These are phyloP conservation scores for Aquilaria agallochum DNA, from an alignment of 441 rosid species.

Conservation along the genomic window DNA sequence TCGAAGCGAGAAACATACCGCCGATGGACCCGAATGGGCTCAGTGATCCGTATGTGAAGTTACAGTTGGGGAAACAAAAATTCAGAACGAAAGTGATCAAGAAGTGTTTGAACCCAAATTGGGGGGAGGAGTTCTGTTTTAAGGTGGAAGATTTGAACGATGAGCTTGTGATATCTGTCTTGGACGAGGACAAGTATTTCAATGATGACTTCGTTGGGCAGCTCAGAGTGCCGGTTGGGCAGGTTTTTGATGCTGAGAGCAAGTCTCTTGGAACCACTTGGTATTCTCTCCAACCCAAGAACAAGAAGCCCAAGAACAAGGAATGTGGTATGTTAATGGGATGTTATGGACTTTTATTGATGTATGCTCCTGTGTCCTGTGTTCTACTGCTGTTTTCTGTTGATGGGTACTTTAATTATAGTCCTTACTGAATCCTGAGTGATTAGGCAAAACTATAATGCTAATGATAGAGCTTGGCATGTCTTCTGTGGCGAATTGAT, in stretches of 20 bases:
- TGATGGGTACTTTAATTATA: too few relatives aligned
- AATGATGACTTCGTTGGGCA: constrained; percentile 82
- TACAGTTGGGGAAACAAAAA: constrained; percentile 77
- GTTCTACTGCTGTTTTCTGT: too few relatives aligned
- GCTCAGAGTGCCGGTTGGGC: constrained; percentile 56
- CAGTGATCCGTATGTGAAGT: constrained; percentile 86
- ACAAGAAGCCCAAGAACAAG: constrained; percentile 69
- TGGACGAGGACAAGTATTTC: constrained; percentile 92
- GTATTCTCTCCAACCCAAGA: constrained; percentile 75
- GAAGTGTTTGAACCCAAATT: constrained; percentile 79
- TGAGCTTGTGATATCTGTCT: constrained; percentile 65
- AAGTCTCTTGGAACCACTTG: constrained; percentile 77
- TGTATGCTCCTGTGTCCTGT: too few relatives aligned
- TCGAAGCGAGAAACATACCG: constrained; percentile 85
- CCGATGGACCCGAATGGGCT: constrained; percentile 76
- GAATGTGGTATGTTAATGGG: constrained; percentile 59
- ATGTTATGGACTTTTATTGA: too few relatives aligned
- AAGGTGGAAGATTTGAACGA: constrained; percentile 92
- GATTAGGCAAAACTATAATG: too few relatives aligned
- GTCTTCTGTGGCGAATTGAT: too few relatives aligned
- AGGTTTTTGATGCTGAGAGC: constrained; percentile 69
- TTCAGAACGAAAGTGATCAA: constrained; percentile 79
- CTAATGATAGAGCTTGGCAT: too few relatives aligned
- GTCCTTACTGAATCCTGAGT: too few relatives aligned
- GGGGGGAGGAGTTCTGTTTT: constrained; percentile 89